phyloP scores from a whole-genome alignment of 805 yeast species.

The Torulaspora indica region DNA sequence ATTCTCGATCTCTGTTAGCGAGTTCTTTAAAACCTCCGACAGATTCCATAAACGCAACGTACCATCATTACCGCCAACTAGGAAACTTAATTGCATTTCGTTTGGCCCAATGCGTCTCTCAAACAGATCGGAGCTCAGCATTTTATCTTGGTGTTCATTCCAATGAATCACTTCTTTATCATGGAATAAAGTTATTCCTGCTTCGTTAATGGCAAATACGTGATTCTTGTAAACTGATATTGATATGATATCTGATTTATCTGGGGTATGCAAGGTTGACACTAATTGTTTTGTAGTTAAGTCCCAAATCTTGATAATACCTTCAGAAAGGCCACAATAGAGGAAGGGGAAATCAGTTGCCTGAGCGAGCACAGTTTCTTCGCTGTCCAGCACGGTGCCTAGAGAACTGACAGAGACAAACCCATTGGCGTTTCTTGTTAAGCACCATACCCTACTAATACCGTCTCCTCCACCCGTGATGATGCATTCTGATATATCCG shows the following conservation, averaged over 20 bases:
- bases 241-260: constrained; percentile 52
- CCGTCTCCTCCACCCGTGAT: constrained; percentile 92
- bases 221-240: constrained; percentile 31
- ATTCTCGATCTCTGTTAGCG: constrained; percentile 4
- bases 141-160: constrained; percentile 51
- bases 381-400: constrained; percentile 43
- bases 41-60: constrained; percentile 68
- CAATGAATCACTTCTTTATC: constrained; percentile 44
- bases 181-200: constrained; percentile 44
- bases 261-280: constrained; percentile 39
- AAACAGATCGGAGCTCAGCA: constrained; percentile 54
- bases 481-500: constrained; percentile 36
- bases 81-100: constrained; percentile 41
- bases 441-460: constrained; percentile 70
- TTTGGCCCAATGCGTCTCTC: constrained; percentile 25
- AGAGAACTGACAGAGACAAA: constrained; percentile 14
- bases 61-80: constrained; percentile 68
- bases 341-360: constrained; percentile 59
- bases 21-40: constrained; percentile 10
- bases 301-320: constrained; percentile 81
- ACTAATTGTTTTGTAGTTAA: constrained; percentile 71
- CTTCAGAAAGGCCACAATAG: constrained; percentile 77
- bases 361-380: constrained; percentile 68
- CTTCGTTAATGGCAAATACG: constrained; percentile 37
- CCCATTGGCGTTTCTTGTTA: constrained; percentile 25